phyloP scores from a whole-genome alignment of 106 monocot species.

The Amphibolis antarctica region DNA sequence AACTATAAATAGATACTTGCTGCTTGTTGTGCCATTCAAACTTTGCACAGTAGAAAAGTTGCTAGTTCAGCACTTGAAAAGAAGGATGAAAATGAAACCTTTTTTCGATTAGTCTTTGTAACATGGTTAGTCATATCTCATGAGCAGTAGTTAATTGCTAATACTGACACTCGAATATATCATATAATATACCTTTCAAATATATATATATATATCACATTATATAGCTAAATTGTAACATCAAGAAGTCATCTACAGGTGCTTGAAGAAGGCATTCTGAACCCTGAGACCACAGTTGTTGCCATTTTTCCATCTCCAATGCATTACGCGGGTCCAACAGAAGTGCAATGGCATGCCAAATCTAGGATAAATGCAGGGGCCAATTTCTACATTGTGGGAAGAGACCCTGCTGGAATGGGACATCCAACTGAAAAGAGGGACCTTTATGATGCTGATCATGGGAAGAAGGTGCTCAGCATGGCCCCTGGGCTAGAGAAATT shows the following conservation, averaged over 20 bases:
- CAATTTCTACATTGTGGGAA: slow-evolving; percentile 93
- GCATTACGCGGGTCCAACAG: slow-evolving; percentile 95
- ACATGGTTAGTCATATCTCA: too few relatives aligned
- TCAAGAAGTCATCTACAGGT: slow-evolving; percentile 25
- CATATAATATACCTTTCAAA: too few relatives aligned
- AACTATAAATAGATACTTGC: too few relatives aligned
- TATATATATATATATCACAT: too few relatives aligned
- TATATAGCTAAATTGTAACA: background rate
- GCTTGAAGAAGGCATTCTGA: slow-evolving; percentile 80
- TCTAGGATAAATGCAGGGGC: slow-evolving; percentile 89
- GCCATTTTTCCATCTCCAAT: slow-evolving; percentile 94
- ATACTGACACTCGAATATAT: too few relatives aligned
- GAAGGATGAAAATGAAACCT: too few relatives aligned
- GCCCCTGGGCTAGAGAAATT: slow-evolving; percentile 87
- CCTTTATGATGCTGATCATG: slow-evolving; percentile 90
- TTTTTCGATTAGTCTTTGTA: too few relatives aligned
- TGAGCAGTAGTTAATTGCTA: too few relatives aligned
- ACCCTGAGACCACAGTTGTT: slow-evolving; percentile 86
- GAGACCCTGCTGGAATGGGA: slow-evolving; percentile 93
- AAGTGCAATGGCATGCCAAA: slow-evolving; percentile 98
- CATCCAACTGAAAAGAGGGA: slow-evolving; percentile 80
- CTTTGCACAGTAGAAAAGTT: too few relatives aligned
- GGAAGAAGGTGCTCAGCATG: slow-evolving; percentile 86
- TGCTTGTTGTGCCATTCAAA: too few relatives aligned
- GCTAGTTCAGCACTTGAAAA: too few relatives aligned